Conservation (phyloP, 139 green algal species). For the Chlorella sp. region DNA sequence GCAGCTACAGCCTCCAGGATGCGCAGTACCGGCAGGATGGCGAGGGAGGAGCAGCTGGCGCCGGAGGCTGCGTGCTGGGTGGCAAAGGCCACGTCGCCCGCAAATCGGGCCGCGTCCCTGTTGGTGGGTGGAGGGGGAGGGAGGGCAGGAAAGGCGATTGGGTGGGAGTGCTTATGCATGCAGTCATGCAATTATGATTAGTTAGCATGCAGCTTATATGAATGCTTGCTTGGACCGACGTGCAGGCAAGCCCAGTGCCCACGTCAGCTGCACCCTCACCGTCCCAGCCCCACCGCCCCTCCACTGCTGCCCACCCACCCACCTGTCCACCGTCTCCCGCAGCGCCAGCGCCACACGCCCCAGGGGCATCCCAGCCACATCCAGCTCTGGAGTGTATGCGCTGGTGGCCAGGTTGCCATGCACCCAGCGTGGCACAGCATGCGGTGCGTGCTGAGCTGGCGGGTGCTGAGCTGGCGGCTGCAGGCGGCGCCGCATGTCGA, state of each 20-base stretch:
- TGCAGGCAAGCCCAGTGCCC: background rate
- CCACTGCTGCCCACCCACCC: background rate
- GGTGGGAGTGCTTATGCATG: too few species aligned
- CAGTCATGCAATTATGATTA: too few species aligned
- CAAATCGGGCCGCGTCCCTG: slow-evolving; percentile 5
- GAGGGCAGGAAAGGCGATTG: background rate
- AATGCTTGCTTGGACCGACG: background rate
- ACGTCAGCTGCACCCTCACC: background rate
- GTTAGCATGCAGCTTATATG: background rate
- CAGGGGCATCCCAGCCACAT: background rate
- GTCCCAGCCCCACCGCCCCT: background rate
- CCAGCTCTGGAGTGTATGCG: background rate
- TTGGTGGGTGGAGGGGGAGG: background rate
- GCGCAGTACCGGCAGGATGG: background rate
- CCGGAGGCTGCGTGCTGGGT: background rate
- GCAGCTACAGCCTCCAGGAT: background rate
- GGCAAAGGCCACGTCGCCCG: background rate
- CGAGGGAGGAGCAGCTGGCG: background rate
- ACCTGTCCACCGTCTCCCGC: background rate
- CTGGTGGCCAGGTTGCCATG: slow-evolving; percentile 17
- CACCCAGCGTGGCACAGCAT: background rate
- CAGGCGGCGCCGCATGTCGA: slow-evolving; percentile 8
- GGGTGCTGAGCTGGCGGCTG: background rate
- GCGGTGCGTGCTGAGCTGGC: too few species aligned
- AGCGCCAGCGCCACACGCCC: background rate